Evolutionary conservation across 495 filamentous ascomycete genomes (phyloP).

Genomic region (Tuber calosporum): DNA sequence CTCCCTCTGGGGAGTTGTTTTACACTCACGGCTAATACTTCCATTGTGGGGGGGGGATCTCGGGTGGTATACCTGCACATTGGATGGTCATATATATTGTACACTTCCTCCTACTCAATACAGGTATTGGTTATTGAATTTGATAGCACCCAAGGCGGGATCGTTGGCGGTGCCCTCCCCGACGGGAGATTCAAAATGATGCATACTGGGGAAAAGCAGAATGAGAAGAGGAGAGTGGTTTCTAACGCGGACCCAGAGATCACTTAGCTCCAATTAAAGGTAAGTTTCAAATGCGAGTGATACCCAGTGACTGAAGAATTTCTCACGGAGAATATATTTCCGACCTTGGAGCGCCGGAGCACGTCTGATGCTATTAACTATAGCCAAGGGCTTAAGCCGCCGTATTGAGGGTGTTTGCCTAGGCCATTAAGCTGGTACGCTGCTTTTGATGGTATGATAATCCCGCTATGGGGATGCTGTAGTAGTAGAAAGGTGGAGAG

Average conservation of each 20-base stretch:
- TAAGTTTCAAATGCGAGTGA: neutral
- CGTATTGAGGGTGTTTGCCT: neutral
- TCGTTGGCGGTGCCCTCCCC: neutral
- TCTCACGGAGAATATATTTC: neutral
- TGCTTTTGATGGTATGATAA: neutral
- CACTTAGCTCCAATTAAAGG: neutral
- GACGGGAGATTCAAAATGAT: neutral
- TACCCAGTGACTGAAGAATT: neutral
- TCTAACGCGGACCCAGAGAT: neutral
- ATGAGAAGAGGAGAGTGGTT: neutral
- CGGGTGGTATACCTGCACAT: neutral
- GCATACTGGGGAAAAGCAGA: neutral
- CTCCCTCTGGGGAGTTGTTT: neutral
- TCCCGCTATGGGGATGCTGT: no score
- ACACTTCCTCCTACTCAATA: neutral
- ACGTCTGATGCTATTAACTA: neutral
- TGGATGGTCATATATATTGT: neutral
- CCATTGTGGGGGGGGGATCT: neutral
- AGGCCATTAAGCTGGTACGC: neutral
- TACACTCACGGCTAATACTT: neutral
- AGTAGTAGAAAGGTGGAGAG: no score
- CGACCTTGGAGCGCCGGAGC: neutral
- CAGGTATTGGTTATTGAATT: neutral
- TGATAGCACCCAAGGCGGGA: neutral
- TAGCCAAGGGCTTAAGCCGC: neutral